A percentile compares a stretch with the other conserved stretches of the same genome.
These are phyloP conservation scores for Botryotinia globosa DNA, from an alignment of 2,329 filamentous ascomycete genomes.

Conservation along the genomic window DNA sequence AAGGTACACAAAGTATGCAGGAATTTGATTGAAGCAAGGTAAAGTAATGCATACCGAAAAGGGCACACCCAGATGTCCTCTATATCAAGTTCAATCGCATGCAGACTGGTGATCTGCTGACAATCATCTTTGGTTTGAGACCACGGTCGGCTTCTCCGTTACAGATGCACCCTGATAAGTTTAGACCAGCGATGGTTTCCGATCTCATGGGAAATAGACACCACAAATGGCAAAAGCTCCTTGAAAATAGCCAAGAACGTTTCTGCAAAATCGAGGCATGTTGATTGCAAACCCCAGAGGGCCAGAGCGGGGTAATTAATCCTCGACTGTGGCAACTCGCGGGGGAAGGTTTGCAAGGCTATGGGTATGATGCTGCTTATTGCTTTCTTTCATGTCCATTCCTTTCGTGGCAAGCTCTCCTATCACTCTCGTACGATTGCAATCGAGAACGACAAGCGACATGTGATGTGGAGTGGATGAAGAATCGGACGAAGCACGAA, in stretches of 20 bases:
- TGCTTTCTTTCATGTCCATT: not conserved
- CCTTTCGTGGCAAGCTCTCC: not conserved
- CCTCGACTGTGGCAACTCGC: not conserved
- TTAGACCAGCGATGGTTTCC: not conserved
- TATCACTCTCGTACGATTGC: not conserved
- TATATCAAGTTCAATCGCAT: not conserved
- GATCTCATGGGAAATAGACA: not conserved
- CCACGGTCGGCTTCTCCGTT: not conserved
- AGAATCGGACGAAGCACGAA: not conserved
- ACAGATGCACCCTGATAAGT: not conserved
- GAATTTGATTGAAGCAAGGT: not conserved
- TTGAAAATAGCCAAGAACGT: not conserved
- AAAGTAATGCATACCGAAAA: not conserved
- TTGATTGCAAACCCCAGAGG: not conserved
- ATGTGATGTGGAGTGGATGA: not conserved
- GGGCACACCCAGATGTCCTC: not conserved
- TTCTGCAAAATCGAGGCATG: not conserved
- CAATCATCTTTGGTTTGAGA: not conserved
- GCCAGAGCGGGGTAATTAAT: not conserved
- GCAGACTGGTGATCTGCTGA: not conserved
- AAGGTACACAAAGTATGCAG: not conserved
- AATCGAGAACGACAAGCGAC: not conserved
- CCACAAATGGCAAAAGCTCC: not conserved
- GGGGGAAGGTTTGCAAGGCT: not conserved
- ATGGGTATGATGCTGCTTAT: not conserved